These are phyloP conservation scores for Knoxia roxburghii DNA, from an alignment of 257 asterid genomes.

Conservation along the genomic window DNA sequence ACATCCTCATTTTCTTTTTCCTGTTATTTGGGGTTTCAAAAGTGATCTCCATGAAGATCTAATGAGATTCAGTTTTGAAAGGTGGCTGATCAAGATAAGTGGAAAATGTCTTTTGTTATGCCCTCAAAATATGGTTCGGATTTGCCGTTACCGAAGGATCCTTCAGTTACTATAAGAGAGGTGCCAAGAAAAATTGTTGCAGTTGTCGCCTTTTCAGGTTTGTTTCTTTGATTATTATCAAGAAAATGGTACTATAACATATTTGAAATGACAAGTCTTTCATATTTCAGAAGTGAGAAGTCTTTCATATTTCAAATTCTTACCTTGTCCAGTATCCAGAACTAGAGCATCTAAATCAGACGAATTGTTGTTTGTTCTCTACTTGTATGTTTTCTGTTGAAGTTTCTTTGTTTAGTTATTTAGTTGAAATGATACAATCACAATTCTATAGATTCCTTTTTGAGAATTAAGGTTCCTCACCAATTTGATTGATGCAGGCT, in stretches of 20 bases:
- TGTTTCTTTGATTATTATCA: no score
- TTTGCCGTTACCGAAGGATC: constrained; percentile 73
- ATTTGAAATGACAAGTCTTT: no score
- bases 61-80: constrained; percentile 13
- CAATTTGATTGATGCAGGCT: constrained; percentile 41
- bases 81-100: constrained; percentile 52
- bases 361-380: background rate
- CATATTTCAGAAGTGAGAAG: no score
- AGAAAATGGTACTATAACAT: no score
- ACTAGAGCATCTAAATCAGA: background rate
- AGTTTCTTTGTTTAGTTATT: background rate
- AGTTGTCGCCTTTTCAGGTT: constrained; percentile 82
- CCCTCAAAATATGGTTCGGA: constrained; percentile 79
- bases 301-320: background rate
- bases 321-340: background rate
- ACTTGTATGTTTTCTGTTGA: background rate
- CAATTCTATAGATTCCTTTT: background rate
- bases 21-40: background rate
- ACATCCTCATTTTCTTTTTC: background rate
- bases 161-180: constrained; percentile 57
- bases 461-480: constrained; percentile 3
- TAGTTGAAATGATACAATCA: background rate
- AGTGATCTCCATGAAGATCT: constrained; percentile 1
- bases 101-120: constrained; percentile 84
- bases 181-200: constrained; percentile 62